phyloP scores from a whole-genome alignment of 495 filamentous ascomycete genomes.

The Parmelia sp. region DNA sequence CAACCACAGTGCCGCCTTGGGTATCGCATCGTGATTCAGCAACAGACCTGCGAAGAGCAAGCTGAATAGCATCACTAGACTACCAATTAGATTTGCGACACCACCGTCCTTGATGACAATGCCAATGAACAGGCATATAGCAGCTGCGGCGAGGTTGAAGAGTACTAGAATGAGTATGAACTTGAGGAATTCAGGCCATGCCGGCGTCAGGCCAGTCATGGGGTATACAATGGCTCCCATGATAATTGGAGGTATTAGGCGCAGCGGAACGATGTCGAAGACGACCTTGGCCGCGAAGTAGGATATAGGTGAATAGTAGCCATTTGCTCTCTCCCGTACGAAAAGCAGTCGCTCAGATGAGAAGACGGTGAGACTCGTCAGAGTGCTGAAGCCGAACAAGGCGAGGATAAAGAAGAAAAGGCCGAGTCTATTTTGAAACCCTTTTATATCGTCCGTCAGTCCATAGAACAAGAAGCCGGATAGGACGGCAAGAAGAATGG shows the following conservation, averaged over 20 bases:
- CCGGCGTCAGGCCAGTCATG: slow-evolving; percentile 90
- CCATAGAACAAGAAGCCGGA: slow-evolving; percentile 96
- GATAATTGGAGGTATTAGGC: slow-evolving; percentile 90
- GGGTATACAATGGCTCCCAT: slow-evolving; percentile 97
- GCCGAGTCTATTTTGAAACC: slow-evolving; percentile 97
- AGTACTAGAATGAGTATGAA: slow-evolving; percentile 89
- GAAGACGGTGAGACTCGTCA: slow-evolving; percentile 91
- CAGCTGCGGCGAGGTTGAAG: slow-evolving; percentile 91
- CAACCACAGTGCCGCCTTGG: slow-evolving; percentile 73
- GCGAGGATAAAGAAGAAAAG: slow-evolving; percentile 97
- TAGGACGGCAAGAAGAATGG: slow-evolving; percentile 88
- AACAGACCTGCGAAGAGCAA: slow-evolving; percentile 88
- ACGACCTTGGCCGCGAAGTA: slow-evolving; percentile 93
- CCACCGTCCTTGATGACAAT: slow-evolving; percentile 86
- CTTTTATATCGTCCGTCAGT: slow-evolving; percentile 87
- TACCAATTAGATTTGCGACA: slow-evolving; percentile 94
- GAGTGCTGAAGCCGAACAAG: slow-evolving; percentile 91
- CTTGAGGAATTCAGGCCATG: slow-evolving; percentile 76
- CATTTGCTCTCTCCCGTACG: slow-evolving; percentile 89
- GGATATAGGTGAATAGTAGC: slow-evolving; percentile 95
- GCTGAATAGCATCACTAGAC: slow-evolving; percentile 95
- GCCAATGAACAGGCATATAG: slow-evolving; percentile 92
- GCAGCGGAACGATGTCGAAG: slow-evolving; percentile 90
- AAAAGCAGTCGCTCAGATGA: slow-evolving; percentile 87
- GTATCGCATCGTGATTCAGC: slow-evolving; percentile 91